phyloP scores from a whole-genome alignment of 495 filamentous ascomycete genomes.

The Podospora sp. region DNA sequence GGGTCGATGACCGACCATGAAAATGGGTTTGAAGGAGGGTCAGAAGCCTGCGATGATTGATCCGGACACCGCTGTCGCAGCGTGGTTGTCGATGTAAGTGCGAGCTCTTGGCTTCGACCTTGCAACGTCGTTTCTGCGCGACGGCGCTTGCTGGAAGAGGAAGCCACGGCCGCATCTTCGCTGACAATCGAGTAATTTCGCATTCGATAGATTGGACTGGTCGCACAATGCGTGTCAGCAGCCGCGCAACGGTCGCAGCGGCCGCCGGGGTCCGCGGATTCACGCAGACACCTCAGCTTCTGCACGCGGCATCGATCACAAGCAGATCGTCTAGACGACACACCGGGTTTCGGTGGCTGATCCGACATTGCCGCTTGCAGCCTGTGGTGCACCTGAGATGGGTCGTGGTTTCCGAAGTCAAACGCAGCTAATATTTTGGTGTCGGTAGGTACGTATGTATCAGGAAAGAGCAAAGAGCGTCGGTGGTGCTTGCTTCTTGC shows the following conservation, averaged over 20 bases:
- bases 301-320: constrained; percentile 49
- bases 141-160: background rate
- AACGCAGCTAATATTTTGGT: no score
- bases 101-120: background rate
- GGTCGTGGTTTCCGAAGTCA: no score
- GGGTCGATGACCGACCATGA: background rate
- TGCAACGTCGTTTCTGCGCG: background rate
- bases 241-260: constrained; percentile 28
- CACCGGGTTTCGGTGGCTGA: constrained; percentile 2
- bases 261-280: constrained; percentile 15
- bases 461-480: no score
- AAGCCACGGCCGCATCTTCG: background rate
- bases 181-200: constrained; percentile 11
- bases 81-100: background rate
- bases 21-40: background rate
- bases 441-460: no score
- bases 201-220: constrained; percentile 25
- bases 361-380: constrained; percentile 7
- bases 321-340: constrained; percentile 41
- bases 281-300: constrained; percentile 46
- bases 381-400: no score
- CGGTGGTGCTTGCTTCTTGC: no score
- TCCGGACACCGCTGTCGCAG: background rate
- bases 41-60: background rate
- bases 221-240: constrained; percentile 25